Evolutionary conservation across 176 grass and related monocot species (phyloP).

Genomic region (Aegilops umbellulata): DNA sequence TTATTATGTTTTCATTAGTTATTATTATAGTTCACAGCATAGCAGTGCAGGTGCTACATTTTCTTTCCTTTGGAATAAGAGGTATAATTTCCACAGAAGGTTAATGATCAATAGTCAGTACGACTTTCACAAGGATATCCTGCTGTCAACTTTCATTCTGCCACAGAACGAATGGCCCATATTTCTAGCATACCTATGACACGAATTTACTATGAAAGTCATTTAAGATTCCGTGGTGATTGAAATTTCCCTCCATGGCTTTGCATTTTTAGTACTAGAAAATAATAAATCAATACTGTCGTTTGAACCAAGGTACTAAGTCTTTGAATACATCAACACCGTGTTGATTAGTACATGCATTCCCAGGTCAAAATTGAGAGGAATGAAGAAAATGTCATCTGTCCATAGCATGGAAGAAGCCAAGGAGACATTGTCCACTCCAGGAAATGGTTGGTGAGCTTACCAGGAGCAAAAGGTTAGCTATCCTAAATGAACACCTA

Average conservation of each 20-base stretch:
- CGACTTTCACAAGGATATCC: conserved; percentile 9
- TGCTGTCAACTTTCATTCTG: background rate
- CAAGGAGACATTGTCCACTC: conserved; percentile 8
- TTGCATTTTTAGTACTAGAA: conserved; percentile 8
- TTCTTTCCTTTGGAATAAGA: background rate
- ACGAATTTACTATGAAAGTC: background rate
- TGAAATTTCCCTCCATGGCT: background rate
- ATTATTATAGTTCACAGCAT: background rate
- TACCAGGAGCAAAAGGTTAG: background rate
- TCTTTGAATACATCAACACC: conserved; percentile 1
- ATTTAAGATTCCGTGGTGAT: background rate
- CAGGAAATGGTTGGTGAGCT: conserved; percentile 6
- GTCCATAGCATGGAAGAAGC: conserved; percentile 19
- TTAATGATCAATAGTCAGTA: background rate
- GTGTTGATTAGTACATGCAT: conserved; percentile 13
- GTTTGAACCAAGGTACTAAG: background rate
- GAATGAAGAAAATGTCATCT: conserved; percentile 10
- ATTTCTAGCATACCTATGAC: background rate
- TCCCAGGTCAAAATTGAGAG: conserved; percentile 23
- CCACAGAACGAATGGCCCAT: background rate
- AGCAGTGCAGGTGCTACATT: background rate
- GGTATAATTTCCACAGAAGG: background rate
- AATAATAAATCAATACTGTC: conserved; percentile 18
- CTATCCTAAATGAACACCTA: background rate
- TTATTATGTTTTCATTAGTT: background rate